Conservation (phyloP, 2,329 filamentous ascomycete species). For the Stagonosporopsis tanaceti region DNA sequence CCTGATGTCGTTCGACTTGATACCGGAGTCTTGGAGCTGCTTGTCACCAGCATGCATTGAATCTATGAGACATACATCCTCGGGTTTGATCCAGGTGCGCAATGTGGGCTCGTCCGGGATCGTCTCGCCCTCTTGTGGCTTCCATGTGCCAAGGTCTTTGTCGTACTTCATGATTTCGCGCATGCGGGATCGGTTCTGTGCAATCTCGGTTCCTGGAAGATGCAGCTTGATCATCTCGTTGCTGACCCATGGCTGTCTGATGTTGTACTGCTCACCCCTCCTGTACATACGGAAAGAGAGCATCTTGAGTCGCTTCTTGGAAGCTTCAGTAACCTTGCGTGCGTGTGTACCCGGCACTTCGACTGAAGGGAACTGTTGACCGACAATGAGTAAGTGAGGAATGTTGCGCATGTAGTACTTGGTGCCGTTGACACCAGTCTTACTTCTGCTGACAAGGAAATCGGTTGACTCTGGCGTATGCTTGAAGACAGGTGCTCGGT, state of each 20-base stretch:
- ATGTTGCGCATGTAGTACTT: constrained; percentile 87
- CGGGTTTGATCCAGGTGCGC: constrained; percentile 88
- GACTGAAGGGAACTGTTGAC: constrained; percentile 89
- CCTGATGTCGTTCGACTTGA: constrained; percentile 72
- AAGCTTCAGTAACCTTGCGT: constrained; percentile 93
- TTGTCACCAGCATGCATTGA: constrained; percentile 96
- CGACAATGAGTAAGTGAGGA: constrained; percentile 88
- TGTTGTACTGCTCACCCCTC: constrained; percentile 72
- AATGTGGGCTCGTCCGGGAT: constrained; percentile 83
- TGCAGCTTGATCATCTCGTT: constrained; percentile 69
- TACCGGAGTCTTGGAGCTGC: constrained; percentile 89
- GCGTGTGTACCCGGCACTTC: constrained; percentile 95
- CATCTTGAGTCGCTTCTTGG: constrained; percentile 96
- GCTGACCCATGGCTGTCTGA: constrained; percentile 84
- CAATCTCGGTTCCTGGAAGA: constrained; percentile 90
- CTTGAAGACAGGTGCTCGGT: constrained; percentile 89
- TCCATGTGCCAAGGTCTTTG: constrained; percentile 86
- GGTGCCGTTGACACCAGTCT: constrained; percentile 78
- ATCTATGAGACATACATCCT: constrained; percentile 93
- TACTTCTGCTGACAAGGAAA: constrained; percentile 85
- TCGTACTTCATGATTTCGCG: constrained; percentile 95
- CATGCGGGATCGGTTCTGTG: constrained; percentile 95
- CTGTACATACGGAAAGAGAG: constrained; percentile 88
- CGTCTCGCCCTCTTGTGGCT: constrained; percentile 71
- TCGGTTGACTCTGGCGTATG: constrained; percentile 81